phyloP scores from a whole-genome alignment of 768 basidiomycete genomes.

The Pleurotus citrinopileatus region DNA sequence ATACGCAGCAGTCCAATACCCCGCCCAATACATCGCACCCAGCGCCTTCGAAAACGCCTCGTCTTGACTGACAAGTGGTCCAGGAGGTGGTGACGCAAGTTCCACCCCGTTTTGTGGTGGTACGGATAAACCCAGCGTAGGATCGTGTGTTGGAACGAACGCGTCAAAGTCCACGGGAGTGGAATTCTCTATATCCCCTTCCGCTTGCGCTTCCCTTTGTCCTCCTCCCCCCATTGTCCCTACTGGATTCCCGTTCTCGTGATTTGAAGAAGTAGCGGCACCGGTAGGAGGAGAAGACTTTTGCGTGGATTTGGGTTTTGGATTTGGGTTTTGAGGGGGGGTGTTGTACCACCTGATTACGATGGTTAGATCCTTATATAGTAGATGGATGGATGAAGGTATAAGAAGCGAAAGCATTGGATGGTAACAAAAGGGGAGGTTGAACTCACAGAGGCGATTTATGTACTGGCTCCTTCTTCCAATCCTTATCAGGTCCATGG shows the following conservation, averaged over 20 bases:
- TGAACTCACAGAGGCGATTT: slow-evolving; percentile 68
- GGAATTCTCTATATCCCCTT: slow-evolving; percentile 40
- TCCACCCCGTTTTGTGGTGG: slow-evolving; percentile 22
- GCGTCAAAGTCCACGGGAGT: slow-evolving; percentile 67
- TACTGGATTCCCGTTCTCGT: too few species aligned
- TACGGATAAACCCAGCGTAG: slow-evolving; percentile 43
- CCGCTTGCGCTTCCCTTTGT: slow-evolving; percentile 21
- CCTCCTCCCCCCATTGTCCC: too few species aligned
- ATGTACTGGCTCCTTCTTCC: slow-evolving; percentile 70
- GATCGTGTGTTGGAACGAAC: slow-evolving; percentile 68
- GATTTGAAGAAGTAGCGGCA: too few species aligned
- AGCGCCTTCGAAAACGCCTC: slow-evolving; percentile 76
- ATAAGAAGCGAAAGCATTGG: neutral
- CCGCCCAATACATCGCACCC: slow-evolving; percentile 82
- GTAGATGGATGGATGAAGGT: slow-evolving; percentile 7
- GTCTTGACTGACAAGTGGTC: slow-evolving; percentile 52
- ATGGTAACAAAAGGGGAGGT: neutral
- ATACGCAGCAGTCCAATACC: slow-evolving; percentile 86
- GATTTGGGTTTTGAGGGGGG: slow-evolving; percentile 35
- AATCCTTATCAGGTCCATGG: slow-evolving; percentile 66
- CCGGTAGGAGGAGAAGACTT: too few species aligned
- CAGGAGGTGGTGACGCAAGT: slow-evolving; percentile 28
- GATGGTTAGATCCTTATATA: neutral
- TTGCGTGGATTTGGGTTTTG: slow-evolving; percentile 10
- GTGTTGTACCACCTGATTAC: slow-evolving; percentile 73